Base-by-base conservation (phyloP, 306 rosid species). In the Rosa persica region DNA sequence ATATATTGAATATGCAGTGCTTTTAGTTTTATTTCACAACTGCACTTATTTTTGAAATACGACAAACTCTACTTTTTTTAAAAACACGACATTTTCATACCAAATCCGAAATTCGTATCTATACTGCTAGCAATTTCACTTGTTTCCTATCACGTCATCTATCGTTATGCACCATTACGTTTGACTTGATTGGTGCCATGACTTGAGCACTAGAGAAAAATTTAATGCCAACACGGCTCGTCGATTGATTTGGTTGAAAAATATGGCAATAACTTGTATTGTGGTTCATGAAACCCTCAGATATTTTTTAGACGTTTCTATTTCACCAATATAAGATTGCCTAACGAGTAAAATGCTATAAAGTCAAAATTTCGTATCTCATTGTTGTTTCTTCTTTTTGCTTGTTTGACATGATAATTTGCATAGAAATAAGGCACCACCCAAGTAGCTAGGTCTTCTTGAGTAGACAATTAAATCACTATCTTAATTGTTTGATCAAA, bases 211-310 rank as follows among this genome's bases (percentile, higher is more conserved):
- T 30, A 22, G 34, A 11, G 34, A 11, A n/a, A 11, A 23, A 23
- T 27, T 27, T 10, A 34, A 27, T 19, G 38, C 66, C 72, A 72
- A 71, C 76, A 49, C 70, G 64, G 72, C 71, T 4, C 10, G 17
- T 44, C 44, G 58, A 42, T 79, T 7, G 9, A n/a, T 34, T 23
- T 73, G 72, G 39, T 82, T 72, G 70, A 43, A 58, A 30, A 71
- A 64, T 42, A 39, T 38, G 77, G 2, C 54, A 22, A 72, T 7
- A 12, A 39, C 20, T 67, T 76, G 20, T 22, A 12, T 40, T 12
- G 22, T 65, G 36, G 49, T 72, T 9, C 39, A 16, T 22, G 22
- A 34, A 49, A 6, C 0, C 38, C 49, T 51, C 30, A 42, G 36
- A 19, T 15, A 12, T 9, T 25, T 30, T 61, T 30, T 72, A 74